Evolutionary conservation across 2,329 filamentous ascomycete genomes (phyloP).

Genomic region (Venturia oleaginea): DNA sequence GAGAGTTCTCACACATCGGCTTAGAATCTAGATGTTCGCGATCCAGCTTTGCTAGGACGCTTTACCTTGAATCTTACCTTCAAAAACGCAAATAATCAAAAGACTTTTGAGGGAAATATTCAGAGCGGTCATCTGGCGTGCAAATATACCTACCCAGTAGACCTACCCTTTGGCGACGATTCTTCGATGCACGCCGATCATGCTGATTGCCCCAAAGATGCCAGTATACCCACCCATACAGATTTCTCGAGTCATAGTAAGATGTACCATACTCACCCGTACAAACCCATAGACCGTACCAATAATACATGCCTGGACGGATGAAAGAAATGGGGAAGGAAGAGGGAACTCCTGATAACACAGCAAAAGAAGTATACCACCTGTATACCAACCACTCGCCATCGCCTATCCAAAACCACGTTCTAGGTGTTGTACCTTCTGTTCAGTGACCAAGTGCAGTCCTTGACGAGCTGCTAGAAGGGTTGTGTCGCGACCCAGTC

Average conservation of each 20-base stretch:
- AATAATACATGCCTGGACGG: slow-evolving; percentile 1
- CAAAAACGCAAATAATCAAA: neutral
- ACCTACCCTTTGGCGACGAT: neutral
- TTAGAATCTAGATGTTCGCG: neutral
- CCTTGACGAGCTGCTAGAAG: neutral
- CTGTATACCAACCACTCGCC: neutral
- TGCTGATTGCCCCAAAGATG: neutral
- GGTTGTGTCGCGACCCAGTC: too few relatives aligned
- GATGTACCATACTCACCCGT: neutral
- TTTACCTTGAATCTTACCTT: slow-evolving; percentile 7
- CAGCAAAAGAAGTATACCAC: neutral
- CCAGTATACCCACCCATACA: neutral
- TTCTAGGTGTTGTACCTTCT: neutral
- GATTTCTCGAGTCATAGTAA: neutral
- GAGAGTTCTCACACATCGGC: neutral
- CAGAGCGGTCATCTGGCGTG: neutral
- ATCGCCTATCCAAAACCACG: neutral
- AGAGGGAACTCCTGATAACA: neutral
- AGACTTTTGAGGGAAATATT: neutral
- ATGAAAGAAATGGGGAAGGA: neutral
- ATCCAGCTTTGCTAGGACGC: neutral
- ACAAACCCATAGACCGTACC: neutral
- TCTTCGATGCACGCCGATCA: neutral
- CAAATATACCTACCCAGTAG: slow-evolving; percentile 2
- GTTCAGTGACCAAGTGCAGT: too few relatives aligned